Percentiles rank a stretch among this genome's conserved stretches.
Conservation (phyloP, 2,329 filamentous ascomycete species). For the Sporothrix variecibatus region DNA sequence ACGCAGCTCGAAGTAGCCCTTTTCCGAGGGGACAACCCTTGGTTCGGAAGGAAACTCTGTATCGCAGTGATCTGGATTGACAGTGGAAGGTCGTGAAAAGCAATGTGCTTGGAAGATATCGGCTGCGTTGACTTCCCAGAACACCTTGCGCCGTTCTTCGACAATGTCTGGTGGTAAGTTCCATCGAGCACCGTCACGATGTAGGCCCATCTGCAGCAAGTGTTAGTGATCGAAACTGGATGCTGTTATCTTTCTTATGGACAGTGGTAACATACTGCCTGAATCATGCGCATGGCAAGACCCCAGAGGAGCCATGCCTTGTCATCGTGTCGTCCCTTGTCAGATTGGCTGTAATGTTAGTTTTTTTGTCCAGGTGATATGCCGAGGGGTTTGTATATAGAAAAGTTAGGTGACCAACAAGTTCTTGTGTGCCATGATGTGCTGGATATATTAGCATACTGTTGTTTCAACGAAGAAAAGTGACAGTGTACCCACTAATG, state of each 20-base stretch:
- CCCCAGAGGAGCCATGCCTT: slow-evolving; percentile 23
- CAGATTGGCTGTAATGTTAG: slow-evolving; percentile 4
- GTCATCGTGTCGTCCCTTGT: slow-evolving; percentile 20
- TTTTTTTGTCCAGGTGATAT: no score
- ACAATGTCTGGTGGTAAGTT: slow-evolving; percentile 10
- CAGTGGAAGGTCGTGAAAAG: slow-evolving; percentile 18
- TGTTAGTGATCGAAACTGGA: not conserved
- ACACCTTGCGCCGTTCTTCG: slow-evolving; percentile 23
- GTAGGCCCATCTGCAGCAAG: slow-evolving; percentile 12
- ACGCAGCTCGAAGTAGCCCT: slow-evolving; percentile 4
- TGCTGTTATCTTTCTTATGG: not conserved
- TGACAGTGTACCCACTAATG: not conserved
- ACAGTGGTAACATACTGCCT: slow-evolving; percentile 1
- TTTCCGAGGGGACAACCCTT: not conserved
- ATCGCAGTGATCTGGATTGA: slow-evolving; percentile 25
- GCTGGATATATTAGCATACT: not conserved
- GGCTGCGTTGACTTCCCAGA: slow-evolving; percentile 25
- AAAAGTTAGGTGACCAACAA: not conserved
- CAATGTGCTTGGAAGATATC: slow-evolving; percentile 25
- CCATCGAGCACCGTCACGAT: slow-evolving; percentile 15
- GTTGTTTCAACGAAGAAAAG: not conserved
- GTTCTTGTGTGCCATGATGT: slow-evolving; percentile 20
- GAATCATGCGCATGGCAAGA: slow-evolving; percentile 18
- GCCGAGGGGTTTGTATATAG: not conserved
- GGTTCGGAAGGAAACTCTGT: slow-evolving; percentile 16